phyloP scores from a whole-genome alignment of 2,329 filamentous ascomycete species.

The Nothopassalora personata region DNA sequence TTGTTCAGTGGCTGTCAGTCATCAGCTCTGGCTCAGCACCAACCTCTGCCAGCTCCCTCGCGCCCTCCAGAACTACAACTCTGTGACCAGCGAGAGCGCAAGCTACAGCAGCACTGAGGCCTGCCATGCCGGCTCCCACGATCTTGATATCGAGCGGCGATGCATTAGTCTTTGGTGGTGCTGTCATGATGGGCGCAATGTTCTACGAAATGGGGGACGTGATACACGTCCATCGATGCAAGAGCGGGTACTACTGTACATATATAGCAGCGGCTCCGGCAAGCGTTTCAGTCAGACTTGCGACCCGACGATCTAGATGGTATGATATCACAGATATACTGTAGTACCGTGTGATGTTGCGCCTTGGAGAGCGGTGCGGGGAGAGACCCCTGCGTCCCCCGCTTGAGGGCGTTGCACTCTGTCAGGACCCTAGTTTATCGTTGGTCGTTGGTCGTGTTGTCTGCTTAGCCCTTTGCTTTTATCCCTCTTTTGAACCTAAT shows the following conservation, averaged over 20 bases:
- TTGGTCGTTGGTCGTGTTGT: no score
- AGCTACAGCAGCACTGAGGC: slow-evolving; percentile 31
- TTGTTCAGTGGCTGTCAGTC: background rate
- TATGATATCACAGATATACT: no score
- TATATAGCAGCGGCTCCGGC: slow-evolving; percentile 2
- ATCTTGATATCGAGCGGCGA: slow-evolving; percentile 28
- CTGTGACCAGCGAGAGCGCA: slow-evolving; percentile 30
- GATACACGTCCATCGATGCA: background rate
- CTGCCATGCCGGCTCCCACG: slow-evolving; percentile 33
- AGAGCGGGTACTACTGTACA: background rate
- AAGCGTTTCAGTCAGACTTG: background rate
- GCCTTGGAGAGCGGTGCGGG: no score
- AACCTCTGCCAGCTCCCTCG: slow-evolving; percentile 40
- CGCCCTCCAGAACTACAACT: slow-evolving; percentile 32
- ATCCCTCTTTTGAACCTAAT: no score
- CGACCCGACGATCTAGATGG: background rate
- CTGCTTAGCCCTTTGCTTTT: no score
- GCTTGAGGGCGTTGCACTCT: no score
- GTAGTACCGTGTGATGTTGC: background rate
- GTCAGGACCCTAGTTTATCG: no score
- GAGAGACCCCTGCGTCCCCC: no score
- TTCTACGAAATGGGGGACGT: background rate
- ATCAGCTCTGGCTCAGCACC: background rate
- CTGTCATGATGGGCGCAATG: slow-evolving; percentile 12
- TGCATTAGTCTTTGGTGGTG: slow-evolving; percentile 6